Evolutionary conservation across 176 grass and related monocot genomes (phyloP), one percentile per base, ranked within the genome.

Genomic region (Avena sativa): DNA sequence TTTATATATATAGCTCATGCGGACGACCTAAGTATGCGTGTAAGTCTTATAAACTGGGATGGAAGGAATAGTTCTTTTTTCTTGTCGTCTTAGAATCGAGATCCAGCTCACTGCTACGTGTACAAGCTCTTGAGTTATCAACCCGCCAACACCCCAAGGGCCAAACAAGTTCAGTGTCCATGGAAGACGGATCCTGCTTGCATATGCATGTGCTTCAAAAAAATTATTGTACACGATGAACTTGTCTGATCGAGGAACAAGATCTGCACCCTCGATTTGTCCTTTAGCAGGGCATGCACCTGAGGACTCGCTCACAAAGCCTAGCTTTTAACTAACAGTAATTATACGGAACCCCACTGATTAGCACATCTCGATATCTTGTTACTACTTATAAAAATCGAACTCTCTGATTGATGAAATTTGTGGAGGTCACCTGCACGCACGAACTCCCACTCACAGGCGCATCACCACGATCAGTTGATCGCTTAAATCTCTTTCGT

Each of bases 251-350:
- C 3, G 38, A 71, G 19, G 38, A 44, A 44, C 9, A 71, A 40
- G 43, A 71, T 20, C 38, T 44, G 9, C 68, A n/a, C 17, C 2
- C 30, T 44, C 20, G 17, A 20, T 43, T 71, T 40, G 68, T 71
- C 68, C 68, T 71, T n/a, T 71, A 71, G 68, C 40, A 72, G 55
- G 70, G 80, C 72, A 81, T 88, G 72, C 80, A 48, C 49, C 50
- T 78, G 50, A 16, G 65, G 77, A 59, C 71, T 38, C 36, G n/a
- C 17, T 23, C 17, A 66, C 20, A 56, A 71, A n/a, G 43, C 64
- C 47, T 76, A 21, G 2, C 25, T 25, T 25, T 20, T 13, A 43
- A 65, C 74, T 87, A 65, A 65, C 11, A 65, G 62, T 30, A 36
- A 34, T 14, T 69, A 69, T 3, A 30, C 13, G 13, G 51, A 5